Base-by-base conservation (phyloP, 2,329 filamentous ascomycete species). In the Phaeoacremonium minimum region DNA sequence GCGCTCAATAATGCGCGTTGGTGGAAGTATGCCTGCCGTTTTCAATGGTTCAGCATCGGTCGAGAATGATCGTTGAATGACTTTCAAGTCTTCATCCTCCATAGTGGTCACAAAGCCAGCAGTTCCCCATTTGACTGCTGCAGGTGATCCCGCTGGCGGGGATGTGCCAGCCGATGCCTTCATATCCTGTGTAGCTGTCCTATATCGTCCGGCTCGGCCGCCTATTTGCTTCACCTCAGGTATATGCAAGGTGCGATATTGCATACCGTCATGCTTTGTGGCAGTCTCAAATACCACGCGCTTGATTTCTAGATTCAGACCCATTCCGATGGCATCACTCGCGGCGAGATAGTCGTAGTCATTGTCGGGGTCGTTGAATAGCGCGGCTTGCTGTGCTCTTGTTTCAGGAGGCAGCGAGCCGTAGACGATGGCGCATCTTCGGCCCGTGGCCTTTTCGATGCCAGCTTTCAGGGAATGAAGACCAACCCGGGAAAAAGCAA, bases 241-340 rank as follows among this genome's bases (percentile, higher is more conserved):
- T 4, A 85, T 70, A 1, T 73, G 66, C 16, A 98, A 69, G 4
- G 69, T 62, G 13, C 77, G 67, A 18, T 73, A 69, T 5, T 66
- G 61, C 1, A 47, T 53, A 2, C 84, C 84, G 43, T 89, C 75
- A 46, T 74, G 83, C 57, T 96, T 98, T 41, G 71, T 65, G 3
- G 82, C 73, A 1, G 83, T 73, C 52, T 95, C 87, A 46, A 98
- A 93, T 36, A 98, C 77, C 42, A 98, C 77, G 17, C 94, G 85
- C 55, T 89, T 93, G 56, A 96, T 88, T 61, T 81, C 89, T 57
- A 98, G 64, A 53, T 98, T 98, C 15, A 98, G 67, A 2, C 94
- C 93, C 91, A 98, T 97, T 26, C 93, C 93, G 44, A 98, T 91
- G 32, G 93, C 93, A 61, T 96, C 89, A 49, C 88, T 96, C 7